Evolutionary conservation across 192 early-diverging fungal genomes (phyloP).

Genomic region (Podila epigama): DNA sequence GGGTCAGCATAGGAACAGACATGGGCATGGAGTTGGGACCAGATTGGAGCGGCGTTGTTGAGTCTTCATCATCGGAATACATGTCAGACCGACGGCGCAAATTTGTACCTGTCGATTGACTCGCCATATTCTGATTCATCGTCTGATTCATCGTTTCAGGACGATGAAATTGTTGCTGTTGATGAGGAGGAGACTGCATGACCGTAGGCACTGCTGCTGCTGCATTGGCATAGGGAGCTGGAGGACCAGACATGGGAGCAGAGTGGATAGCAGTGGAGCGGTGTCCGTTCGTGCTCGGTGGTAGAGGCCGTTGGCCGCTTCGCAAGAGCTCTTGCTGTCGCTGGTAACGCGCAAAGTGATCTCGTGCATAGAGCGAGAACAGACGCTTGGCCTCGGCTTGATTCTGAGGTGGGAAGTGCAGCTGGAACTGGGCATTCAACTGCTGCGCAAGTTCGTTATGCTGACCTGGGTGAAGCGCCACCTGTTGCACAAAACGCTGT

Average conservation of each 20-base stretch:
- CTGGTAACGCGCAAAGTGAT: constrained; percentile 37
- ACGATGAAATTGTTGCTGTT: not conserved
- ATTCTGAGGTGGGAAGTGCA: constrained; percentile 34
- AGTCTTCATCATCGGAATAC: constrained; percentile 38
- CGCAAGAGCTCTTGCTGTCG: constrained; percentile 37
- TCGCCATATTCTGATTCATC: too few species aligned
- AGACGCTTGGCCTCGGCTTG: constrained; percentile 43
- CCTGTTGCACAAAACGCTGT: constrained; percentile 42
- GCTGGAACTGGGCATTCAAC: constrained; percentile 39
- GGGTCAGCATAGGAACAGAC: constrained; percentile 42
- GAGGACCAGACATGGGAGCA: not conserved
- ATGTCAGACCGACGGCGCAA: constrained; percentile 33
- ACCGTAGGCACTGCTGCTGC: not conserved
- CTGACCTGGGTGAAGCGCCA: constrained; percentile 36
- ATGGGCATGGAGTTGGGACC: constrained; percentile 8
- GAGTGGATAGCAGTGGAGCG: not conserved
- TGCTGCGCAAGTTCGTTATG: constrained; percentile 41
- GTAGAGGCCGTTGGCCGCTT: constrained; percentile 5
- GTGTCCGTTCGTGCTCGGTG: not conserved
- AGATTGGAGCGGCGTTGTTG: not conserved
- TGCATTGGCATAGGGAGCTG: not conserved
- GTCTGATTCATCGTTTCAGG: too few species aligned
- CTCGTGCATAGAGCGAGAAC: constrained; percentile 32
- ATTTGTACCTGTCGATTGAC: constrained; percentile 3
- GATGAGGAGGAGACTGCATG: too few species aligned